phyloP scores from a whole-genome alignment of 2,329 filamentous ascomycete genomes.

The Monilinia laxa region DNA sequence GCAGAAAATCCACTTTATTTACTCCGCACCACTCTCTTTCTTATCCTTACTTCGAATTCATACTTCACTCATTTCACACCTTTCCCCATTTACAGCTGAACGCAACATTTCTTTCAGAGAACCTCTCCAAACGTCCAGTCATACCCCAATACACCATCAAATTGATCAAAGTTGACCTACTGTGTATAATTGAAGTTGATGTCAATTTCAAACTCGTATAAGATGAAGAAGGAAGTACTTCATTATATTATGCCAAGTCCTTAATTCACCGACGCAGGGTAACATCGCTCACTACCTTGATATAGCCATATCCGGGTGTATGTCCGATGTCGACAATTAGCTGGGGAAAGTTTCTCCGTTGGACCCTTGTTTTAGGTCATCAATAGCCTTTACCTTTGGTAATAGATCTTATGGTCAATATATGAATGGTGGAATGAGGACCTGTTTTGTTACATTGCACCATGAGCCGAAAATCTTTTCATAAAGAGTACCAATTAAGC shows the following conservation, averaged over 20 bases:
- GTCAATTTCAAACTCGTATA: background rate
- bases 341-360: background rate
- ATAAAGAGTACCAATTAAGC: background rate
- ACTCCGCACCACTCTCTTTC: background rate
- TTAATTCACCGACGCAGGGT: background rate
- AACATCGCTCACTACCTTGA: background rate
- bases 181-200: too few relatives aligned
- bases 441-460: background rate
- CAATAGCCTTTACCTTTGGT: background rate
- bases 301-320: background rate
- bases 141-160: too few relatives aligned
- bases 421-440: background rate
- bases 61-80: background rate
- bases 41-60: background rate
- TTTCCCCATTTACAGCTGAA: too few relatives aligned
- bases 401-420: background rate
- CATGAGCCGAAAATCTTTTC: background rate
- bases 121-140: too few relatives aligned
- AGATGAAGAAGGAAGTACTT: background rate
- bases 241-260: background rate
- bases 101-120: too few relatives aligned
- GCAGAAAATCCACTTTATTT: background rate
- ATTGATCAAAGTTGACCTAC: too few relatives aligned
- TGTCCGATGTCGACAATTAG: background rate
- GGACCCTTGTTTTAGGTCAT: background rate